Conservation (phyloP, 78 protist genomes). For the Creolimax fragrantissima region DNA sequence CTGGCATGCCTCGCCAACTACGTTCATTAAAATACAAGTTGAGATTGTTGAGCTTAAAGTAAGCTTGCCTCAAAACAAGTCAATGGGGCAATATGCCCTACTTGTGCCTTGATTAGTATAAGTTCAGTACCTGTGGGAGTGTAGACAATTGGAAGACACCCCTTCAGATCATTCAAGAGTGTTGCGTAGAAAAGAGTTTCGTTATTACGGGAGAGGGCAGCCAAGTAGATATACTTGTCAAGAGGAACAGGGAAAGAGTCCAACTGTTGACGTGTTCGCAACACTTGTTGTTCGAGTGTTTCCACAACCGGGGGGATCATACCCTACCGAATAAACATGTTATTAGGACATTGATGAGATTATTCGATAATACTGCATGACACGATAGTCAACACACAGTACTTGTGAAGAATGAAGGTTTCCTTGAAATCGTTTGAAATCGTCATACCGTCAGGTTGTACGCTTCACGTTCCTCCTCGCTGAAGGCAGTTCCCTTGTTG, state of each 20-base stretch:
- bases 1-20: slow-evolving; percentile 90
- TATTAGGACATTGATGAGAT: not conserved
- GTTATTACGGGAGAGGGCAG: slow-evolving; percentile 35
- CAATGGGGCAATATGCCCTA: too few relatives aligned
- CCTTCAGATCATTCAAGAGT: slow-evolving; percentile 53
- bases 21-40: too few relatives aligned
- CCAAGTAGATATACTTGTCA: slow-evolving; percentile 52
- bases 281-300: not conserved
- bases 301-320: not conserved
- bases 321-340: not conserved
- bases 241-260: not conserved
- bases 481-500: slow-evolving; percentile 64
- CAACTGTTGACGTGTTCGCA: not conserved
- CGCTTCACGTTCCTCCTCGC: slow-evolving; percentile 38
- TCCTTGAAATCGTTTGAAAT: not conserved
- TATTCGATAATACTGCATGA: too few relatives aligned
- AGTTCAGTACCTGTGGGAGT: slow-evolving; percentile 89
- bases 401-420: too few relatives aligned
- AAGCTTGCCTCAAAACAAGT: too few relatives aligned
- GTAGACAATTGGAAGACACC: slow-evolving; percentile 77
- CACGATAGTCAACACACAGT: too few relatives aligned
- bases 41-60: too few relatives aligned
- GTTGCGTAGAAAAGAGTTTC: slow-evolving; percentile 70
- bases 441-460: slow-evolving; percentile 42
- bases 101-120: too few relatives aligned